These are phyloP conservation scores for Paecilomyces dactylethromorphus DNA, from an alignment of 2,329 filamentous ascomycete genomes.

Conservation along the genomic window DNA sequence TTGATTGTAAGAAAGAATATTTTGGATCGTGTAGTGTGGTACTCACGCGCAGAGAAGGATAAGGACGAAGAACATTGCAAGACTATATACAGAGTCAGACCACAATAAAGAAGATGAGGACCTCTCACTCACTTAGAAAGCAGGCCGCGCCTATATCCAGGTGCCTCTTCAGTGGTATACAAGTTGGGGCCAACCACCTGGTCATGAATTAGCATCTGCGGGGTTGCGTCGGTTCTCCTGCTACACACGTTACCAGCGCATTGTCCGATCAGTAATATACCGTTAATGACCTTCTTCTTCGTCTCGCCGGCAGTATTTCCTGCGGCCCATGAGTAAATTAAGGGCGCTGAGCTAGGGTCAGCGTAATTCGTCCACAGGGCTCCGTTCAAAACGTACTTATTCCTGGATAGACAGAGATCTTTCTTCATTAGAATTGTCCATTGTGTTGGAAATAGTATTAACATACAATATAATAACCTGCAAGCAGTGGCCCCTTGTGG, in stretches of 20 bases:
- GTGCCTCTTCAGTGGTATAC: not conserved
- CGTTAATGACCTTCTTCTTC: constrained; percentile 61
- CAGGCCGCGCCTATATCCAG: not conserved
- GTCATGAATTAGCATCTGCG: not conserved
- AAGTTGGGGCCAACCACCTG: not conserved
- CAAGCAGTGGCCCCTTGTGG: constrained; percentile 46
- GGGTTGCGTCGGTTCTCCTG: too few relatives aligned
- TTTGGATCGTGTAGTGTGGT: not conserved
- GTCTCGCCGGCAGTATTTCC: constrained; percentile 60
- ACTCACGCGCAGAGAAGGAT: constrained; percentile 43
- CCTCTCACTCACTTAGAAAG: not conserved
- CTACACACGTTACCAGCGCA: not conserved
- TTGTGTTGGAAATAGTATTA: not conserved
- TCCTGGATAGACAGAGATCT: constrained; percentile 54
- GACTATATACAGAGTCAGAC: constrained; percentile 15
- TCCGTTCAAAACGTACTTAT: constrained; percentile 36
- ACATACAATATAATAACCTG: constrained; percentile 49
- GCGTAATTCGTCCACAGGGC: not conserved
- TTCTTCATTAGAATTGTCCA: constrained; percentile 1
- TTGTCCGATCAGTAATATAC: constrained; percentile 53
- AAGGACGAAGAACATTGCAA: constrained; percentile 55
- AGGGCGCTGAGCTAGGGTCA: constrained; percentile 42
- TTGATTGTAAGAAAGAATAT: not conserved
- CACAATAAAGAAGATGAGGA: not conserved
- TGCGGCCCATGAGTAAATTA: constrained; percentile 66